Base-by-base conservation (phyloP, 768 basidiomycete genomes). In the Termitomyces sp. region DNA sequence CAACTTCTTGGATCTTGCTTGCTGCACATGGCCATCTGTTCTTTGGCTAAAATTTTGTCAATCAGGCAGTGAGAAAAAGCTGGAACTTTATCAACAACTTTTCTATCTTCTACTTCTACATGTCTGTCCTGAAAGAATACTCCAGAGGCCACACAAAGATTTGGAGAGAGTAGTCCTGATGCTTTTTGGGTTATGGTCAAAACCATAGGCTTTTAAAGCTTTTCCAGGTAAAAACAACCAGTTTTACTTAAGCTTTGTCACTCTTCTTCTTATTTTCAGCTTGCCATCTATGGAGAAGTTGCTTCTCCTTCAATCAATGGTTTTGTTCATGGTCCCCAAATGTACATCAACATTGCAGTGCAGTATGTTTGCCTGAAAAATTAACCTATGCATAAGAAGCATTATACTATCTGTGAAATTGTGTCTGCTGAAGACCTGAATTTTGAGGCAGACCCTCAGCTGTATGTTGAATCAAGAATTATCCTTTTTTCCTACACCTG, bases 71-170 rank as follows among this genome's bases (percentile, higher is more conserved):
- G 7, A 86, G 90, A 63, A 83, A 60, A 96, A 96, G 70, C 80
- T 95, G 36, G 96, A 98, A 68, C 78, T 98, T 13, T 99, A 97
- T 69, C 95, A 99, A 67, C 94, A 98, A 67, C 79, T 99, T 41
- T 98, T 99, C 72, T 95, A 95, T 72, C 79, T 94, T 46, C 77
- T n/a, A n/a, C n/a, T n/a, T n/a, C n/a, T 99, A 2, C 97, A 99
- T 78, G 74, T 29, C 71, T 92, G 55, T 81, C 85, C 0, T 72
- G 74, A 37, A 82, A 85, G 13, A 82, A 84, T 31, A 79, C 80
- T 13, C 73, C 82, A 12, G 95, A 98, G 67, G 87, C 88, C 66
- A 87, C 85, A 59, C 80, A 86, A 57, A 83, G 88, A 57, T 80
- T 80, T 88, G 34, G 96, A 99, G 68, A 81, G 88, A 18, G 88